Conservation (phyloP, 1,284 basidiomycete species). For the Pholiota adiposa region DNA sequence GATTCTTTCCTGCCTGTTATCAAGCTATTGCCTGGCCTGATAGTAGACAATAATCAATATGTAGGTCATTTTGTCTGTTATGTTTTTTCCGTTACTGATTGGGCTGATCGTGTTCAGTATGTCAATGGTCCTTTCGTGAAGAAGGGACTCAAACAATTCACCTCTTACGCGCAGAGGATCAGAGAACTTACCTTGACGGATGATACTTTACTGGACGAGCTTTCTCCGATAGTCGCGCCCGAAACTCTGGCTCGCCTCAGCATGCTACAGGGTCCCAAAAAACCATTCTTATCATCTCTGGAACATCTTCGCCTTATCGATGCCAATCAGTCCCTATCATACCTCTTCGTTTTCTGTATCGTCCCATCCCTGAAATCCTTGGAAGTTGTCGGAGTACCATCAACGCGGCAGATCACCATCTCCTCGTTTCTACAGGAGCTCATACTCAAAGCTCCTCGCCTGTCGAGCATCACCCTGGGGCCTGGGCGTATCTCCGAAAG, state of each 20-base stretch:
- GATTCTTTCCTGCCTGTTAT: too few relatives aligned
- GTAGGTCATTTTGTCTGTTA: too few relatives aligned
- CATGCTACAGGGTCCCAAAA: not conserved
- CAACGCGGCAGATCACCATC: not conserved
- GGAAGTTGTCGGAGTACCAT: not conserved
- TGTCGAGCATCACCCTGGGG: not conserved
- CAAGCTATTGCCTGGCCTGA: too few relatives aligned
- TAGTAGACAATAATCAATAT: too few relatives aligned
- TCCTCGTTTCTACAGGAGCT: not conserved
- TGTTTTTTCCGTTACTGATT: too few relatives aligned
- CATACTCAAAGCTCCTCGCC: not conserved
- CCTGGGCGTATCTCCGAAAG: not conserved
- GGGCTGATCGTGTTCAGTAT: too few relatives aligned
- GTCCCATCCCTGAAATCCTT: not conserved
- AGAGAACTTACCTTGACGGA: too few relatives aligned
- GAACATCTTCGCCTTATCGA: constrained; percentile 1
- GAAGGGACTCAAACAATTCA: too few relatives aligned
- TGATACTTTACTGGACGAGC: too few relatives aligned
- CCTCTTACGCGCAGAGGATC: too few relatives aligned
- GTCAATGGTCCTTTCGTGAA: too few relatives aligned
- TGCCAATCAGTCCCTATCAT: not conserved
- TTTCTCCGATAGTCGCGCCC: too few relatives aligned
- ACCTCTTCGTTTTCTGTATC: not conserved
- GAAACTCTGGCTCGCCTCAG: not conserved
- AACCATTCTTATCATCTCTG: constrained; percentile 4